Evolutionary conservation across 108 stramenopile species (phyloP).

Genomic region (Cyclotella distinguenda): DNA sequence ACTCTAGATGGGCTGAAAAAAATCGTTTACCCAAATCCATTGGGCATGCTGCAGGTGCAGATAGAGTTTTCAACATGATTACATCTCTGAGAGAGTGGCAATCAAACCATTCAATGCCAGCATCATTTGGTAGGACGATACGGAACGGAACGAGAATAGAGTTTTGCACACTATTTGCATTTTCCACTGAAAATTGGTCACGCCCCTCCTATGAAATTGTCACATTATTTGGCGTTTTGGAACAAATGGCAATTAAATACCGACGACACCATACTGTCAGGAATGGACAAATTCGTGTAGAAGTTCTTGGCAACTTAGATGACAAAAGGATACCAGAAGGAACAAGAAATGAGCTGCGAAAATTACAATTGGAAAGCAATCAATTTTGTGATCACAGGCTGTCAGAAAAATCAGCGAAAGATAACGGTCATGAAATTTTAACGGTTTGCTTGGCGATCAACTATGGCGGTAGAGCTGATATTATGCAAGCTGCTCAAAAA

Average conservation of each 20-base stretch:
- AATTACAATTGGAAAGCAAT: conserved; percentile 46
- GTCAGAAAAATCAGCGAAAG: not conserved
- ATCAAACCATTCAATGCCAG: not conserved
- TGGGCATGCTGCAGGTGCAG: conserved; percentile 63
- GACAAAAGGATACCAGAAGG: conserved; percentile 63
- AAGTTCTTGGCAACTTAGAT: conserved; percentile 70
- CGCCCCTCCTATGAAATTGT: conserved; percentile 64
- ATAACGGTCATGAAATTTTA: conserved; percentile 27
- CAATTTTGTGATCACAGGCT: conserved; percentile 9
- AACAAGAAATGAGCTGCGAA: conserved; percentile 43
- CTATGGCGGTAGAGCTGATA: conserved; percentile 89
- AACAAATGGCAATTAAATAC: conserved; percentile 47
- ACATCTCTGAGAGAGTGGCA: conserved; percentile 17
- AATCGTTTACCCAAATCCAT: conserved; percentile 38
- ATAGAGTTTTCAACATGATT: conserved; percentile 56
- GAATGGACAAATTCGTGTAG: conserved; percentile 52
- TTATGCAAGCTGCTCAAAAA: conserved; percentile 60
- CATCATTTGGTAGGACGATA: not conserved
- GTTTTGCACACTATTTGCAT: conserved; percentile 83
- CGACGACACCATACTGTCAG: conserved; percentile 34
- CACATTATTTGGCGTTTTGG: conserved; percentile 63
- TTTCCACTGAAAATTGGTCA: conserved; percentile 94
- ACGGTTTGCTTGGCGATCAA: conserved; percentile 85
- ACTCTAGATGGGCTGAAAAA: conserved; percentile 71
- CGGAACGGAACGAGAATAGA: conserved; percentile 13